These are phyloP conservation scores for Fusarium devonianum DNA, from an alignment of 2,329 filamentous ascomycete species.

Conservation along the genomic window DNA sequence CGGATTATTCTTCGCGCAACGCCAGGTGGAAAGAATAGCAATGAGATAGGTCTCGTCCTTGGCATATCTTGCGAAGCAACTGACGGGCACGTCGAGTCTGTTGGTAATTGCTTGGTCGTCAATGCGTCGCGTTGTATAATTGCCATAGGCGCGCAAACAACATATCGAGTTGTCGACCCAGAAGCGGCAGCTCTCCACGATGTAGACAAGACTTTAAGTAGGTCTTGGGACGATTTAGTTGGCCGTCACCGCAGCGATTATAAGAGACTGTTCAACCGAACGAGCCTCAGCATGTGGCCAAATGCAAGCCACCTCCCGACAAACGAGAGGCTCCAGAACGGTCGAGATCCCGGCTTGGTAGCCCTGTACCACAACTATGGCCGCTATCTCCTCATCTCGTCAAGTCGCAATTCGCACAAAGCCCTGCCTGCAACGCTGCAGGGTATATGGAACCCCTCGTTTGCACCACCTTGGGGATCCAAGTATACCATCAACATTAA, in stretches of 20 bases:
- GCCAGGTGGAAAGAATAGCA: conserved; percentile 33
- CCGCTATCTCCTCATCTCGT: conserved; percentile 44
- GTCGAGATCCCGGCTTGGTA: conserved; percentile 39
- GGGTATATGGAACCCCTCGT: conserved; percentile 47
- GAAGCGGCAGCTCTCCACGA: conserved; percentile 31
- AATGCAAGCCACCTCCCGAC: conserved; percentile 34
- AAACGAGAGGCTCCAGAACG: conserved; percentile 20
- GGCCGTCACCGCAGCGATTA: conserved; percentile 34
- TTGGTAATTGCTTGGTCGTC: conserved; percentile 31
- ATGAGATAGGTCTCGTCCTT: conserved; percentile 25
- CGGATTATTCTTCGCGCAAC: conserved; percentile 32
- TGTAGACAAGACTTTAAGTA: conserved; percentile 33
- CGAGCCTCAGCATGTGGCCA: conserved; percentile 32
- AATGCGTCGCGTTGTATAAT: conserved; percentile 20
- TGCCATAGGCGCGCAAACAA: conserved; percentile 35
- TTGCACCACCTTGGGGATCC: conserved; percentile 51
- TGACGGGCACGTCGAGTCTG: conserved; percentile 11
- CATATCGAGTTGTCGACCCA: conserved; percentile 31
- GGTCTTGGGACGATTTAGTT: conserved; percentile 20
- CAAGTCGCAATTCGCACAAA: conserved; percentile 30
- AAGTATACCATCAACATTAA: conserved; percentile 62
- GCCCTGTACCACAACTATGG: conserved; percentile 45
- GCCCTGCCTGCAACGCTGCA: conserved; percentile 46
- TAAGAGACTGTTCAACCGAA: conserved; percentile 19
- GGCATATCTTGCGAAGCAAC: conserved; percentile 8